Evolutionary conservation across 768 basidiomycete genomes (phyloP).

Genomic region (Kwoniella europaea): DNA sequence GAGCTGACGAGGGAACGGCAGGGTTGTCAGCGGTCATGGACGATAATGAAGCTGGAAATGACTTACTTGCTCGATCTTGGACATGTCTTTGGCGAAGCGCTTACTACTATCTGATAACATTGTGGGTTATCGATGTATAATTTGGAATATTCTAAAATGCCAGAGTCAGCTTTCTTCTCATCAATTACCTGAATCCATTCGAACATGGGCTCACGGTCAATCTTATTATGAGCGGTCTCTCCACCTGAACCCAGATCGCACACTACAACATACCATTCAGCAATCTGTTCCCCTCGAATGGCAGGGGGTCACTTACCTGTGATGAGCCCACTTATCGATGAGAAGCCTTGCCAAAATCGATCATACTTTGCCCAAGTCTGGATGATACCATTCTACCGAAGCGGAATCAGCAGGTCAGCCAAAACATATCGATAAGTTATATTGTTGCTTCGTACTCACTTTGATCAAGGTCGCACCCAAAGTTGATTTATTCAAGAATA

Average conservation of each 20-base stretch:
- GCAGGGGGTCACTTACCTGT: constrained; percentile 33
- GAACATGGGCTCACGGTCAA: constrained; percentile 29
- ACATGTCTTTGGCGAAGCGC: constrained; percentile 7
- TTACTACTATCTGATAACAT: constrained; percentile 49
- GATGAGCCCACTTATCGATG: constrained; percentile 43
- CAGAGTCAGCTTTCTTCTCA: not conserved
- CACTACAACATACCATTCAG: constrained; percentile 25
- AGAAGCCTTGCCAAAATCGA: constrained; percentile 48
- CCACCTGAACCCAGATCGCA: constrained; percentile 51
- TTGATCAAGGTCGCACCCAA: constrained; percentile 42
- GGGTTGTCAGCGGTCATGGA: not conserved
- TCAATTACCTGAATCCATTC: not conserved
- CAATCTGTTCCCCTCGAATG: too few species aligned
- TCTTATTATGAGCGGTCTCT: constrained; percentile 47
- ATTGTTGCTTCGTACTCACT: constrained; percentile 26
- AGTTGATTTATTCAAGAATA: constrained; percentile 49
- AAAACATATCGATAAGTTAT: not conserved
- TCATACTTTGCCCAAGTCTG: constrained; percentile 35
- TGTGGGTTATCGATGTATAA: constrained; percentile 40
- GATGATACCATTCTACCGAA: constrained; percentile 33
- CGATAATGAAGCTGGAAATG: not conserved
- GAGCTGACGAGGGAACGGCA: not conserved
- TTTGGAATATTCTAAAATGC: constrained; percentile 30
- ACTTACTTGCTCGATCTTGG: not conserved
- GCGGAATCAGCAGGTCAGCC: too few species aligned